Evolutionary conservation across 2,329 filamentous ascomycete genomes (phyloP), one percentile per base, ranked within the genome.

Genomic region (Mariannaea sp.): DNA sequence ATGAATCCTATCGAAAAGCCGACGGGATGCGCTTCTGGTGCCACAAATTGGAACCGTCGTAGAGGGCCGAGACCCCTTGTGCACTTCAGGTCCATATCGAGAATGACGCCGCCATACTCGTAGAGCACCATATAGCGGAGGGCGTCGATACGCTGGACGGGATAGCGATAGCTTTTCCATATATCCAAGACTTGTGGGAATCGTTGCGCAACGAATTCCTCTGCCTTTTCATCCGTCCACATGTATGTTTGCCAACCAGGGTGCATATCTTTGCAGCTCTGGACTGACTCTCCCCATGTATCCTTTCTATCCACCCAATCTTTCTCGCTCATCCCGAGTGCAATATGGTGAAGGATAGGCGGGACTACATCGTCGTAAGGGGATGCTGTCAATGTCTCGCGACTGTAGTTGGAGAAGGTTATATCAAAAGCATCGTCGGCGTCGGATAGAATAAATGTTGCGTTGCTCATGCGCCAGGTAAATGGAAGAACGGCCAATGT

Each of bases 371-470:
- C 41, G 5, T 44, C 26, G 14, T 32, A 45, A 7, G 29, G 42
- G 17, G 17, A 29, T 2, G 42, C 42, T 6, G 42, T 17, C 4
- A 24, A 4, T 13, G 35, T 29, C 12, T 20, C 7, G 12, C 17
- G 17, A 16, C 29, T 45, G 29, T 45, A 45, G 42, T 35, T 36
- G 42, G 42, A 5, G 14, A 45, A 45, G 19, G 42, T 45, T 29
- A 45, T 19, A 12, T 45, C 42, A 13, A 45, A 45, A 4, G 8
- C 32, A 29, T 45, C 42, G 24, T 43, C 6, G 5, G 12, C 24
- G 12, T 43, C 13, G 24, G 40, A 43, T 29, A 43, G 10, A 16
- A 30, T 43, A n/a, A 29, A 43, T 5, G 5, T 6, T 14, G 17
- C 16, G 5, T 5, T 13, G 16, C 27, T 6, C 6, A 8, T 9